phyloP scores from a whole-genome alignment of 805 yeast genomes.

The Metschnikowia similis region DNA sequence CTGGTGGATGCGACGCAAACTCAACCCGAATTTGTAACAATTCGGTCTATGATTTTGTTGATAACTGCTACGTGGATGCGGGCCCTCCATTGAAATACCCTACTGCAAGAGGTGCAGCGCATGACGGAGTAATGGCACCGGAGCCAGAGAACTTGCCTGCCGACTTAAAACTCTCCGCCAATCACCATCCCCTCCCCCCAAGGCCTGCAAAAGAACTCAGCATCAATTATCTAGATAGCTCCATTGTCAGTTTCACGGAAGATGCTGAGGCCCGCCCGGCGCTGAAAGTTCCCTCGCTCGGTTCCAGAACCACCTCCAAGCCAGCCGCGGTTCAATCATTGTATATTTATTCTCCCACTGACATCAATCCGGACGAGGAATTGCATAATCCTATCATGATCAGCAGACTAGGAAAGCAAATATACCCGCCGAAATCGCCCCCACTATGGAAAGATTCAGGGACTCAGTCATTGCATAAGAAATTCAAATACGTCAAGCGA shows the following conservation, averaged over 20 bases:
- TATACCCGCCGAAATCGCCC: slow-evolving; percentile 28
- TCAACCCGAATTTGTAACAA: slow-evolving; percentile 31
- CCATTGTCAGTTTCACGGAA: slow-evolving; percentile 30
- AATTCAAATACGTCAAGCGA: slow-evolving; percentile 6
- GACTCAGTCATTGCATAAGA: background rate
- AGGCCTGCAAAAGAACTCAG: slow-evolving; percentile 16
- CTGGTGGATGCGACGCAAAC: slow-evolving; percentile 47
- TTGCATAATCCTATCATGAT: slow-evolving; percentile 30
- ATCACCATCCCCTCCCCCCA: slow-evolving; percentile 4
- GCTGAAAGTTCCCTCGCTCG: background rate
- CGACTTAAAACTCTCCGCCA: too few species aligned
- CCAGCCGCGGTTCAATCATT: slow-evolving; percentile 19
- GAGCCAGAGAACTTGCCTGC: background rate
- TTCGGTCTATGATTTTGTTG: slow-evolving; percentile 44
- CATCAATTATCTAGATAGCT: slow-evolving; percentile 31
- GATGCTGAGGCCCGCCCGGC: slow-evolving; percentile 9
- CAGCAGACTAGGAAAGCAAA: slow-evolving; percentile 31
- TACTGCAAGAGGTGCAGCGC: background rate
- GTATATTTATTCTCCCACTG: slow-evolving; percentile 33
- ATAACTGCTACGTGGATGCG: slow-evolving; percentile 27
- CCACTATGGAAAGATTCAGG: slow-evolving; percentile 26
- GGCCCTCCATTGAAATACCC: slow-evolving; percentile 13
- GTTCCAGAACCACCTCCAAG: background rate
- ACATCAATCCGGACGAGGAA: slow-evolving; percentile 8
- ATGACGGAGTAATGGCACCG: background rate